Evolutionary conservation across 257 asterid genomes (phyloP).

Genomic region (Osmanthus fragrans): DNA sequence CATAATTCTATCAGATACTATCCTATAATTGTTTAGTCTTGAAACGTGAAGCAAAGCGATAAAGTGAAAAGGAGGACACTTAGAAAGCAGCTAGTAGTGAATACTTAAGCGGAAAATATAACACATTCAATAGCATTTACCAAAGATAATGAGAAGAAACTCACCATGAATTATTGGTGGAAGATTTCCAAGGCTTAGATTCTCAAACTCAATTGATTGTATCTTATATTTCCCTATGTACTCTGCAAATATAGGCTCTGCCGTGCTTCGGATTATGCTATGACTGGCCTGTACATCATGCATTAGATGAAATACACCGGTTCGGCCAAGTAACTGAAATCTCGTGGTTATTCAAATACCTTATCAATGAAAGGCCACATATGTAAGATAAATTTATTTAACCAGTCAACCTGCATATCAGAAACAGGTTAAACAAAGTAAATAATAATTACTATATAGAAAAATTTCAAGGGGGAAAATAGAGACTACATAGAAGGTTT

Average conservation of each 20-base stretch:
- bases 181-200: slow-evolving; percentile 68
- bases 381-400: slow-evolving; percentile 58
- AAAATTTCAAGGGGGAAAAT: not conserved
- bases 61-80: not conserved
- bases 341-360: slow-evolving; percentile 38
- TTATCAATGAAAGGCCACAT: slow-evolving; percentile 90
- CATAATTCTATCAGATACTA: not conserved
- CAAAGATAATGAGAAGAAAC: slow-evolving; percentile 20
- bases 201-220: slow-evolving; percentile 67
- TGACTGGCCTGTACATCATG: slow-evolving; percentile 60
- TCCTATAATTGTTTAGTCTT: not conserved
- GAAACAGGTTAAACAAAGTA: not conserved
- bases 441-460: not conserved
- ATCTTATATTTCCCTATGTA: slow-evolving; percentile 67
- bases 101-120: not conserved
- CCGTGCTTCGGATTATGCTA: slow-evolving; percentile 58
- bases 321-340: slow-evolving; percentile 5
- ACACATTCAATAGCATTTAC: not conserved
- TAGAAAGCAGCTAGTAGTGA: not conserved
- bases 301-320: slow-evolving; percentile 7
- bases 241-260: slow-evolving; percentile 71
- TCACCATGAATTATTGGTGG: slow-evolving; percentile 82
- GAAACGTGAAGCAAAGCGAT: not conserved
- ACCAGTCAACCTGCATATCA: slow-evolving; percentile 75
- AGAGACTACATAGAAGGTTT: not conserved